These are phyloP conservation scores for Penicillium goetzii DNA, from an alignment of 495 filamentous ascomycete species.

Conservation along the genomic window DNA sequence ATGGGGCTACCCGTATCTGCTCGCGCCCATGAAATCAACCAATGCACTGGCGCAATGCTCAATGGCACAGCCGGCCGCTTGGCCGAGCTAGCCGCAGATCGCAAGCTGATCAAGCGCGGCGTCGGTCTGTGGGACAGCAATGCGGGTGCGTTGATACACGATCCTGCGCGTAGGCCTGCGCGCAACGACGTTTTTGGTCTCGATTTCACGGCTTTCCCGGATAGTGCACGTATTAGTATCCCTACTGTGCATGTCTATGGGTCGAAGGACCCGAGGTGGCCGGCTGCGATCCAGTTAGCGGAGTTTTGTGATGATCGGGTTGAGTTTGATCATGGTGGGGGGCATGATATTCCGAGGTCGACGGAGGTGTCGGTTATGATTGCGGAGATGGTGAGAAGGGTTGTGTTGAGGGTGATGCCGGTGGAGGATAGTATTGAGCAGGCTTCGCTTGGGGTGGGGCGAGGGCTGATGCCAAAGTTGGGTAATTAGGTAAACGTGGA, in stretches of 20 bases:
- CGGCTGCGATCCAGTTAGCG: background rate
- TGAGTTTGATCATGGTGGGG: background rate
- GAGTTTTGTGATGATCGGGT: background rate
- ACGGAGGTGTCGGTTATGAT: background rate
- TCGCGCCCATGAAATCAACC: background rate
- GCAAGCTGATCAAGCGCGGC: background rate
- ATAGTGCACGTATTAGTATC: background rate
- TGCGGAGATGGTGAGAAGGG: background rate
- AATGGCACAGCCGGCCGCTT: background rate
- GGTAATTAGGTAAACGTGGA: too few species aligned
- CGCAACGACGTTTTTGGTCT: background rate
- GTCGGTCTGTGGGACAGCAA: background rate
- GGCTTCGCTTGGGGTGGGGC: too few species aligned
- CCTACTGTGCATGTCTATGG: constrained; percentile 6
- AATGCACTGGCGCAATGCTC: background rate
- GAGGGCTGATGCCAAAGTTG: too few species aligned
- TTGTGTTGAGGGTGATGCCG: too few species aligned
- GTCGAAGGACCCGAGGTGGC: background rate
- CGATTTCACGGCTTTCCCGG: background rate
- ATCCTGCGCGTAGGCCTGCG: background rate
- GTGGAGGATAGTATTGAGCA: too few species aligned
- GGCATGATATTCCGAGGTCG: background rate
- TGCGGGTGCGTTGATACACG: too few species aligned
- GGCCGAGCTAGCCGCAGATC: background rate
- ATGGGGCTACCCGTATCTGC: background rate